Evolutionary conservation across 1,139 yeast species (phyloP), one percentile per base, ranked within the genome.

Genomic region (Blastobotrys petasosporus): DNA sequence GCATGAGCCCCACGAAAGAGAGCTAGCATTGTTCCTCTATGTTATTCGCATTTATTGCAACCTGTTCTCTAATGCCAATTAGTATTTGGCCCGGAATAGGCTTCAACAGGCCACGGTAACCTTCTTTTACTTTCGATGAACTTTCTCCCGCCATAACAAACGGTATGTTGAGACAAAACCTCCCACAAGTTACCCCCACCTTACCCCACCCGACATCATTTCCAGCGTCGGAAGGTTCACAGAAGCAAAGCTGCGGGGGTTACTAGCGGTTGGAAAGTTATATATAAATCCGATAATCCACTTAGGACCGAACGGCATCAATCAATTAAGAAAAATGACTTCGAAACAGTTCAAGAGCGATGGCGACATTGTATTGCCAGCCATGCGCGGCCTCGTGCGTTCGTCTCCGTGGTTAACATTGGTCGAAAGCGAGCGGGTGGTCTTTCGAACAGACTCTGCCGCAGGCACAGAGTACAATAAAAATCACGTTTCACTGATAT

Each of bases 341-440:
- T 39, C 49, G 10, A 60, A 60, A 43, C 64, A 60, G 46, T 74
- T 57, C 68, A 68, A 58, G 60, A 69, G 42, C 49, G 53, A 51
- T 28, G 56, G 58, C 9, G 90, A 85, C 54, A 73, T 88, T 16
- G 87, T 86, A 11, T 66, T 73, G 23, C 69, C 82, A 1, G 79
- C 82, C 39, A 72, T 86, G 40, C 71, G 74, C 54, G 95, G 94
- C 4, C 70, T 85, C 46, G 81, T 77, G 5, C 73, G 77, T n/a
- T 65, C 82, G 33, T 82, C 85, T 54, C 94, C 94, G 0, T 70
- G 77, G 32, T 62, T 86, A 39, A 70, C 75, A 10, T 67, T 83
- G 37, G 76, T 85, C 46, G 82, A 80, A 28, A 69, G 76, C 7
- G 94, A 86, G 59, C 79, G 79, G 54, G 84, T 86, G 1, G 77